Percentiles rank a stretch among this genome's conserved stretches.
Conservation (phyloP, 2,329 filamentous ascomycete genomes). For the Thermoascus crustaceus region DNA sequence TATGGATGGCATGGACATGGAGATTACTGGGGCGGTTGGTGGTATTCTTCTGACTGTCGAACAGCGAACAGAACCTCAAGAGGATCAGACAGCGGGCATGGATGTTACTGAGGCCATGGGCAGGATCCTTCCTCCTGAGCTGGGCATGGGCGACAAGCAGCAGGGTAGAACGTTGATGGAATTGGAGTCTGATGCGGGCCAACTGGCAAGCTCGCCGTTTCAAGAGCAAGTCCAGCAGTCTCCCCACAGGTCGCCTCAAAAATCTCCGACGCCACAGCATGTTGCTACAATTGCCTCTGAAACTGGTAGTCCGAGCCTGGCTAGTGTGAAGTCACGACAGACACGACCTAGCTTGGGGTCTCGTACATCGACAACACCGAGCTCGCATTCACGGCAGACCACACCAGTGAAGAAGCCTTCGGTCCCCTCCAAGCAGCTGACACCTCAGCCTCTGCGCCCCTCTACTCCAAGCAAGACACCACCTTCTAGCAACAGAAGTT, state of each 20-base stretch:
- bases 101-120: constrained; percentile 60
- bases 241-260: constrained; percentile 24
- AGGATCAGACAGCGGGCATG: constrained; percentile 52
- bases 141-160: constrained; percentile 33
- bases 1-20: constrained; percentile 45
- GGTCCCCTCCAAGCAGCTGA: constrained; percentile 34
- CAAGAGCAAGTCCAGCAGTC: constrained; percentile 27
- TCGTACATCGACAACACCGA: constrained; percentile 38
- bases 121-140: constrained; percentile 46
- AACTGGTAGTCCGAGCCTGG: constrained; percentile 48
- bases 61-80: constrained; percentile 30
- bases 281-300: constrained; percentile 37
- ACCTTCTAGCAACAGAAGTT: constrained; percentile 38
- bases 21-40: constrained; percentile 47
- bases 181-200: constrained; percentile 46
- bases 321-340: constrained; percentile 43
- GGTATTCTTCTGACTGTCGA: constrained; percentile 35
- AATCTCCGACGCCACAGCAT: constrained; percentile 21
- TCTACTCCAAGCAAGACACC: constrained; percentile 46
- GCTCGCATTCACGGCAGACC: constrained; percentile 26
- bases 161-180: constrained; percentile 53
- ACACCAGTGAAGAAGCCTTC: constrained; percentile 31
- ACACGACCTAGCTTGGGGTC: constrained; percentile 40
- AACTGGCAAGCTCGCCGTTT: constrained; percentile 41
- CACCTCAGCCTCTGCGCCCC: constrained; percentile 38